Conservation (phyloP, 2,329 filamentous ascomycete species). For the Penicillium sp. region DNA sequence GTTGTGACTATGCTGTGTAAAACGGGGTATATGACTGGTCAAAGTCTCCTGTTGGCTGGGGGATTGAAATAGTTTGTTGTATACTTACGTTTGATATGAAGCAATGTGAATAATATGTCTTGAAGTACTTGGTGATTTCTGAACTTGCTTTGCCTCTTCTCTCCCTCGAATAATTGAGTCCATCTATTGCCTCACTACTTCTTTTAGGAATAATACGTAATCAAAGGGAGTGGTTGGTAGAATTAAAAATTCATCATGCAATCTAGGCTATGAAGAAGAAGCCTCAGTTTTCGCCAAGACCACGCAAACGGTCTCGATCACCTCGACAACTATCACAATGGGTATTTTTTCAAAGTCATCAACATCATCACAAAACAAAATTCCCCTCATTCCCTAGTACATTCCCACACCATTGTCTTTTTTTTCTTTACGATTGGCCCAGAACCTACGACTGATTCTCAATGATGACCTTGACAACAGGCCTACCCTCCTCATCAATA, state of each 20-base stretch:
- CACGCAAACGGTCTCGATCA: constrained; percentile 1
- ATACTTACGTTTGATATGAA: constrained; percentile 4
- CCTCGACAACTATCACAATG: constrained; percentile 16
- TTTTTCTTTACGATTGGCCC: constrained; percentile 15
- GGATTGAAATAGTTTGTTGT: constrained; percentile 51
- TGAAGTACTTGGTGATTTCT: not conserved
- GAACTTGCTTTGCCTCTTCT: not conserved
- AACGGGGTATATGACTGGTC: constrained; percentile 65
- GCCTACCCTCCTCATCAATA: constrained; percentile 54
- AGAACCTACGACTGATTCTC: constrained; percentile 31
- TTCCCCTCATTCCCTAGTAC: not conserved
- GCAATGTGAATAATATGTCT: not conserved
- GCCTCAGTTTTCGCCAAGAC: not conserved
- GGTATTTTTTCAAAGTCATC: constrained; percentile 27
- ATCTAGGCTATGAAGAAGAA: constrained; percentile 4
- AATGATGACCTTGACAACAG: constrained; percentile 59
- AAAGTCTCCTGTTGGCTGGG: constrained; percentile 58
- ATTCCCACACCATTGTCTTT: not conserved
- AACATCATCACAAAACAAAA: not conserved
- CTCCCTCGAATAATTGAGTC: not conserved
- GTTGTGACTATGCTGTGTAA: constrained; percentile 63
- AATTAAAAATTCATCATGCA: not conserved
- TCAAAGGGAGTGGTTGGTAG: too few species aligned
- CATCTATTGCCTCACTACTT: not conserved
- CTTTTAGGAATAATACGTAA: not conserved